Evolutionary conservation across 352 stramenopile species (phyloP).

Genomic region (Phytophthora syringae): DNA sequence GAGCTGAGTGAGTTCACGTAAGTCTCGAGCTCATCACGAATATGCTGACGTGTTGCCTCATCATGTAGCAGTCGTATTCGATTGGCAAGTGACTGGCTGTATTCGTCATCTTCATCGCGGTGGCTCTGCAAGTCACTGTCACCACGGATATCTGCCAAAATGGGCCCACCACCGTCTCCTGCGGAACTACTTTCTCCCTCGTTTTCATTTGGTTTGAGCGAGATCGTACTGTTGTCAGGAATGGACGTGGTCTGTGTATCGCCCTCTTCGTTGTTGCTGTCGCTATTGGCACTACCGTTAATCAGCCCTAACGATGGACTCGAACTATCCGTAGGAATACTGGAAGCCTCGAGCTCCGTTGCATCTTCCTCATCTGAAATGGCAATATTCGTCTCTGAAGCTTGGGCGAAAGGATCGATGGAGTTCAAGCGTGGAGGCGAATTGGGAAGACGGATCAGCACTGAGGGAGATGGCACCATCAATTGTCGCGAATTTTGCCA

Average conservation of each 20-base stretch:
- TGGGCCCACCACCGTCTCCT: conserved; percentile 1
- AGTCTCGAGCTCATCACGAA: conserved; percentile 47
- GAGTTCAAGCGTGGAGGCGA: conserved; percentile 47
- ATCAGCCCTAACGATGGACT: neutral
- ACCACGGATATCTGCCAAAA: conserved; percentile 20
- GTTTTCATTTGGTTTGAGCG: neutral
- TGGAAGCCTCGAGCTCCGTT: neutral
- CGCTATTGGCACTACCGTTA: neutral
- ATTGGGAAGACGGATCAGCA: conserved; percentile 62
- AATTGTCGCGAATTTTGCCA: conserved; percentile 1
- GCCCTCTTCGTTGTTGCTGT: neutral
- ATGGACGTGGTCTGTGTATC: neutral
- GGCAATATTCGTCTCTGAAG: neutral
- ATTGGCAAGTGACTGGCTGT: conserved; percentile 19
- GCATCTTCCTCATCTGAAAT: neutral
- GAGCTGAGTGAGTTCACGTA: conserved; percentile 54
- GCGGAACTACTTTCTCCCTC: neutral
- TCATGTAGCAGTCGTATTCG: conserved; percentile 30
- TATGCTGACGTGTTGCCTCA: conserved; percentile 45
- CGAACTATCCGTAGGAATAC: neutral
- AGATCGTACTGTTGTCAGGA: neutral
- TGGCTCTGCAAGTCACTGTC: no score
- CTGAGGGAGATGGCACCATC: conserved; percentile 17
- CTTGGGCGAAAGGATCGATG: neutral
- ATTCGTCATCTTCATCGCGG: conserved; percentile 38